These are phyloP conservation scores for Leishmania lainsoni DNA, from an alignment of 208 protist species.

Conservation along the genomic window DNA sequence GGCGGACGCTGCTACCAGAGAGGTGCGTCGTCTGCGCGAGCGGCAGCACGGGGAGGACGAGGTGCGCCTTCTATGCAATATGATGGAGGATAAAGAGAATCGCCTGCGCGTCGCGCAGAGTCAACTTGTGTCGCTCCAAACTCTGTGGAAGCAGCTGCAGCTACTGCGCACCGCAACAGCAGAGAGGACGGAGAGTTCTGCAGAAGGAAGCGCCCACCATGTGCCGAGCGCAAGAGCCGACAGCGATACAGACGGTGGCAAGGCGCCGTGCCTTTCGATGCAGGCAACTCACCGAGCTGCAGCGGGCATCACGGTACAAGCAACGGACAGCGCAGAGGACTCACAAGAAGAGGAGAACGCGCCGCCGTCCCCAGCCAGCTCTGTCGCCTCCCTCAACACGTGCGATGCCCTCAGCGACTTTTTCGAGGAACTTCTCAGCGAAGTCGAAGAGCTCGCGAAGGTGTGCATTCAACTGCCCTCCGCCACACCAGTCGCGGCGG, in stretches of 20 bases:
- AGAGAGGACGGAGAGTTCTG: background rate
- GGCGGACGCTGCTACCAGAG: conserved; percentile 11
- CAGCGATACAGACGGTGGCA: background rate
- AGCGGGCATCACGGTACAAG: background rate
- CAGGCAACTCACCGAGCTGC: background rate
- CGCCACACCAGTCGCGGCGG: conserved; percentile 11
- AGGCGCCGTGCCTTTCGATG: background rate
- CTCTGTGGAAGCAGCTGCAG: conserved; percentile 42
- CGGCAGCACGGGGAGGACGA: conserved; percentile 50
- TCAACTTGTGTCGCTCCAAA: conserved; percentile 38
- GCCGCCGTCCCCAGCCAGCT: conserved; percentile 1
- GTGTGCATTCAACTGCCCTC: conserved; percentile 58
- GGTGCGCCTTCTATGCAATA: conserved; percentile 57
- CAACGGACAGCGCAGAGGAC: background rate
- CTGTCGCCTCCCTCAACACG: conserved; percentile 33
- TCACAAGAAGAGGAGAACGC: background rate
- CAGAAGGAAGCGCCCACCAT: background rate
- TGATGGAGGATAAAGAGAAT: conserved; percentile 60
- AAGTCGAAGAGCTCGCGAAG: conserved; percentile 48
- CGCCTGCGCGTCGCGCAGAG: conserved; percentile 34
- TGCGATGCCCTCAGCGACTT: conserved; percentile 37
- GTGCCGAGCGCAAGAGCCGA: background rate
- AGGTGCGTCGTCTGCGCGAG: conserved; percentile 34
- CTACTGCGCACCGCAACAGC: conserved; percentile 23
- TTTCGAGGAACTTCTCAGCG: conserved; percentile 36